Evolutionary conservation across 148 eudicot species (phyloP), one percentile per base, ranked within the genome.

Genomic region (Nepenthes mirabilis): DNA sequence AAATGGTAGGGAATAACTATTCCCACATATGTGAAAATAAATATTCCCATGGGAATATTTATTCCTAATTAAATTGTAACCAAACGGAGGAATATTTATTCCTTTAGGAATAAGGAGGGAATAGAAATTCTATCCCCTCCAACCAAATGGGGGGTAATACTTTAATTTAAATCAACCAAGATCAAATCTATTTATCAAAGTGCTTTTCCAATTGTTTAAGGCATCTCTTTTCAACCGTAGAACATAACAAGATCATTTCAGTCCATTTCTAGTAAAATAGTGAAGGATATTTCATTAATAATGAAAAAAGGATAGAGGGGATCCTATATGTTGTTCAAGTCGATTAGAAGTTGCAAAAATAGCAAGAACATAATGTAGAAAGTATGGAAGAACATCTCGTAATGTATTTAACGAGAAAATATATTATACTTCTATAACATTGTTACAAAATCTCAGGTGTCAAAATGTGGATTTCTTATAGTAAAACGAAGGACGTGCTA

Each of bases 151-250:
- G 23, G 23, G 23, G 23, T 23, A 23, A 40, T 40, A 40, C 45
- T 8, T 40, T 40, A 40, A 40, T 40, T 8, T 23, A 8, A 40
- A 40, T 40, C 45, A 8, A 8, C 1, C 45, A 40, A 40, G 45
- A 40, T 40, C 45, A 4, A 40, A 40, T 40, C 45, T 40, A 0
- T 52, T 52, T 63, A 63, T 63, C 57, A 63, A 52, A 63, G 58
- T 52, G 58, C 66, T 52, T 12, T 50, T 63, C 67, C 34, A 14
- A 37, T 63, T 53, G 58, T 58, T 53, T 58, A 53, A 63, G 67
- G 54, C 58, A 53, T 63, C 47, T 37, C 59, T 63, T 63, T 63
- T 63, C 59, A 55, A 37, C 59, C 48, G 36, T 37, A 55, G 52
- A 62, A 37, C 36, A 62, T 50, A 34, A 62, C 43, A 62, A 36